Percentiles rank a stretch among this genome's conserved stretches.
Conservation (phyloP, 495 filamentous ascomycete genomes). For the Xylaria palmicola region DNA sequence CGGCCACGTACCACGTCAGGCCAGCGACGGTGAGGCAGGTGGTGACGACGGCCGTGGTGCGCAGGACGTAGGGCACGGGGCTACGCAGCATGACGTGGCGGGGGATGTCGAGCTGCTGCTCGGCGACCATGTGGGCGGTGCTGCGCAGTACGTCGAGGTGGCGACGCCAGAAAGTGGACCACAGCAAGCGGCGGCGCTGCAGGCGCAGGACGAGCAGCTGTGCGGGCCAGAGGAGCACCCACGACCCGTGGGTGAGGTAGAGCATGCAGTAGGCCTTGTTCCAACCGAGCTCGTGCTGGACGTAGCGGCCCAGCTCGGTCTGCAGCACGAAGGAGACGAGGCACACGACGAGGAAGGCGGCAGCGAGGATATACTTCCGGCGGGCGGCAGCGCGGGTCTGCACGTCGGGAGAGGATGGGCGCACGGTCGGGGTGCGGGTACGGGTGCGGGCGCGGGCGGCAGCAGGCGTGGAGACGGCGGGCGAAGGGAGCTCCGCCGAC, state of each 20-base stretch:
- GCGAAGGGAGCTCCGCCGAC: conserved; percentile 13
- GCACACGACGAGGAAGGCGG: conserved; percentile 75
- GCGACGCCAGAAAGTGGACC: conserved; percentile 82
- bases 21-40: conserved; percentile 87
- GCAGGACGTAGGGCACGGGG: conserved; percentile 71
- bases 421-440: conserved; percentile 54
- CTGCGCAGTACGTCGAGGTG: conserved; percentile 72
- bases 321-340: conserved; percentile 82
- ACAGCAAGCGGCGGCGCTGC: conserved; percentile 60
- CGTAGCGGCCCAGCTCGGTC: conserved; percentile 91
- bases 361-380: conserved; percentile 82
- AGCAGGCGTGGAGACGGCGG: conserved; percentile 22
- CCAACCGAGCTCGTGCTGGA: conserved; percentile 86
- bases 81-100: conserved; percentile 28
- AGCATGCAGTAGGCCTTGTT: conserved; percentile 98
- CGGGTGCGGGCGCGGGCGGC: conserved; percentile 33
- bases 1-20: conserved; percentile 92
- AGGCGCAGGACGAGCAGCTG: conserved; percentile 79
- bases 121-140: conserved; percentile 84
- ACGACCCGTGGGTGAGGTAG: conserved; percentile 94
- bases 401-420: conserved; percentile 57
- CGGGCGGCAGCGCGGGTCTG: conserved; percentile 60
- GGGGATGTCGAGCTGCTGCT: conserved; percentile 59
- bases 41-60: conserved; percentile 77
- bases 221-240: conserved; percentile 81